These are phyloP conservation scores for Zelopaecilomyces penicillatus DNA, from an alignment of 2,329 filamentous ascomycete species.

Conservation along the genomic window DNA sequence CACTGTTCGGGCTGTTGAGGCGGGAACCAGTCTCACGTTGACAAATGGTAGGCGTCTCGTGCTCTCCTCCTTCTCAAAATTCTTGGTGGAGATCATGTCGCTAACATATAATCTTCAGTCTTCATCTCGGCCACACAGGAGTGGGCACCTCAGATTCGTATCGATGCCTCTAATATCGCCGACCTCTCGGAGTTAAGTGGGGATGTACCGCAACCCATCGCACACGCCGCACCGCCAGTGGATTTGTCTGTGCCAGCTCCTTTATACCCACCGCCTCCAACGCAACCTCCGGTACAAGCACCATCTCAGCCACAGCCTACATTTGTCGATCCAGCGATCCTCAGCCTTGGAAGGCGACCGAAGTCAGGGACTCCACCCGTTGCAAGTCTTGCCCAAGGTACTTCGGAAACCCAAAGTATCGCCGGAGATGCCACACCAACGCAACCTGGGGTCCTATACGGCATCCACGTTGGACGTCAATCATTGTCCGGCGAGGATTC, in stretches of 20 bases:
- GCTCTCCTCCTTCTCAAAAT: background rate
- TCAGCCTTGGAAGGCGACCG: conserved; percentile 53
- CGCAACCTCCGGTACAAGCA: conserved; percentile 12
- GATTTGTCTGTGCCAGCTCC: conserved; percentile 10
- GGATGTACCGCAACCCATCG: conserved; percentile 20
- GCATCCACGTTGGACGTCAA: conserved; percentile 3
- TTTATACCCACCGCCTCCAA: conserved; percentile 3
- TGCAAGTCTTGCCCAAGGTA: background rate
- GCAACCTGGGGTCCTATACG: conserved; percentile 4
- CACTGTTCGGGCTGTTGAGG: conserved; percentile 57
- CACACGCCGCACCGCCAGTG: conserved; percentile 17
- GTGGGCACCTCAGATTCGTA: conserved; percentile 34
- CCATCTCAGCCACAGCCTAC: conserved; percentile 21
- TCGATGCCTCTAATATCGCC: conserved; percentile 36
- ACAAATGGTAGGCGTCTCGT: conserved; percentile 52
- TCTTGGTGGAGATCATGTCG: background rate
- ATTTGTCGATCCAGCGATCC: conserved; percentile 76
- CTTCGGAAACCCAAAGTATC: background rate
- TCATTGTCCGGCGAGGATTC: conserved; percentile 6
- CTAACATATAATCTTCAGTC: conserved; percentile 19
- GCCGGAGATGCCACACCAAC: background rate
- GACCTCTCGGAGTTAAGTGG: conserved; percentile 34
- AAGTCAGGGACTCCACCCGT: conserved; percentile 14
- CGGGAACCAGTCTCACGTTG: conserved; percentile 60
- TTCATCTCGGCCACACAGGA: conserved; percentile 34